These are phyloP conservation scores for Dendrocalamus latiflorus DNA, from an alignment of 202 grass and related monocot genomes.

Conservation along the genomic window DNA sequence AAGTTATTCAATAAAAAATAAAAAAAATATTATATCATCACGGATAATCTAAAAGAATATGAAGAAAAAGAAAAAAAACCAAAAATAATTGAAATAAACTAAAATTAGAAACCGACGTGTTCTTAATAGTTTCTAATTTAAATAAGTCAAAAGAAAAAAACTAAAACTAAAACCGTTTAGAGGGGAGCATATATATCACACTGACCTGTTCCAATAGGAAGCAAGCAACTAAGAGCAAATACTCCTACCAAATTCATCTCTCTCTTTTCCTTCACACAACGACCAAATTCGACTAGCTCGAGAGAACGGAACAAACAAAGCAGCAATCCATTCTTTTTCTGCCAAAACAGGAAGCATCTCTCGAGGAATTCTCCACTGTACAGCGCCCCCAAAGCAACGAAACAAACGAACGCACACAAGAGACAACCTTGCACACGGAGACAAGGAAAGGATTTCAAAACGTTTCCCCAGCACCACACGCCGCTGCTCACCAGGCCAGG, in stretches of 20 bases:
- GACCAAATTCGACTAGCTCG: not conserved
- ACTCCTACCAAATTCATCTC: not conserved
- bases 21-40: too few relatives aligned
- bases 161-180: too few relatives aligned
- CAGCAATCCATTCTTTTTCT: not conserved
- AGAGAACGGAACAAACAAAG: conserved; percentile 1
- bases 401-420: not conserved
- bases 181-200: not conserved
- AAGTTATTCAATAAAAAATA: too few relatives aligned
- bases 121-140: accelerated
- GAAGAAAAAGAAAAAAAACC: accelerated
- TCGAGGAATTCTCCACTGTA: not conserved
- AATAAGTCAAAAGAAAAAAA: too few relatives aligned
- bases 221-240: not conserved
- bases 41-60: too few relatives aligned
- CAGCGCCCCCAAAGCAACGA: not conserved
- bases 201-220: not conserved
- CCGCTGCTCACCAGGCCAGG: not conserved
- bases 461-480: conserved; percentile 24
- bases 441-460: conserved; percentile 42
- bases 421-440: not conserved
- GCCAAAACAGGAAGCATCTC: not conserved
- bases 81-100: too few relatives aligned
- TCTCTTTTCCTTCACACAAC: too few relatives aligned
- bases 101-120: too few relatives aligned